Evolutionary conservation across 2,329 filamentous ascomycete genomes (phyloP).

Genomic region (Pseudohalonectria lignicola): DNA sequence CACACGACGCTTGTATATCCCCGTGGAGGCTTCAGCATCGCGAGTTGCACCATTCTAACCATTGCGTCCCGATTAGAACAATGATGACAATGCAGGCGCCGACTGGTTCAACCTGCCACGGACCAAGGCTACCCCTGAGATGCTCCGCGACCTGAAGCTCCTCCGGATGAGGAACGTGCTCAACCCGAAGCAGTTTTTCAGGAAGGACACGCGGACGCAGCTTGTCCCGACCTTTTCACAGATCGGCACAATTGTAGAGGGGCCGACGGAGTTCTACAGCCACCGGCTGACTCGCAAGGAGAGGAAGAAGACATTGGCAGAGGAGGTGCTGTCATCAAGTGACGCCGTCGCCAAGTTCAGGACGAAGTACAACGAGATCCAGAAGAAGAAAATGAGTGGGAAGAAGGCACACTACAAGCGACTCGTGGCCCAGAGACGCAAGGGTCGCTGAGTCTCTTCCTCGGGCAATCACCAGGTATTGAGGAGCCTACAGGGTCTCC

Average conservation of each 20-base stretch:
- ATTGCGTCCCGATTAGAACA: no score
- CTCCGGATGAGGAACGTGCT: constrained; percentile 81
- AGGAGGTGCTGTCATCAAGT: constrained; percentile 67
- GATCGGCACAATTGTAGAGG: constrained; percentile 79
- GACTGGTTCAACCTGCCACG: constrained; percentile 84
- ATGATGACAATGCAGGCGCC: constrained; percentile 54
- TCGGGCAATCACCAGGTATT: no score
- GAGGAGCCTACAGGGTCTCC: no score
- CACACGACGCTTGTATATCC: constrained; percentile 30
- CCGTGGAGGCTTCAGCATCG: no score
- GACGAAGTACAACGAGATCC: constrained; percentile 78
- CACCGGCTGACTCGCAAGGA: constrained; percentile 77
- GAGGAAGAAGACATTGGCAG: constrained; percentile 74
- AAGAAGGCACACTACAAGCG: constrained; percentile 86
- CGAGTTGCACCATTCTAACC: no score
- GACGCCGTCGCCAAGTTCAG: constrained; percentile 62
- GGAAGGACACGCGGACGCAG: constrained; percentile 66
- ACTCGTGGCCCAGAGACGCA: constrained; percentile 38
- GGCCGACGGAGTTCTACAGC: constrained; percentile 78
- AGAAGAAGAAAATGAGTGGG: constrained; percentile 71
- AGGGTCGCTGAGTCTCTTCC: constrained; percentile 14
- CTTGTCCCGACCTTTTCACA: constrained; percentile 74
- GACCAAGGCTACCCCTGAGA: constrained; percentile 71
- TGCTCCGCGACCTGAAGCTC: constrained; percentile 74
- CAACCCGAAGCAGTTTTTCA: constrained; percentile 83